Conservation (phyloP, 306 rosid species). For the Abrus precatorius region DNA sequence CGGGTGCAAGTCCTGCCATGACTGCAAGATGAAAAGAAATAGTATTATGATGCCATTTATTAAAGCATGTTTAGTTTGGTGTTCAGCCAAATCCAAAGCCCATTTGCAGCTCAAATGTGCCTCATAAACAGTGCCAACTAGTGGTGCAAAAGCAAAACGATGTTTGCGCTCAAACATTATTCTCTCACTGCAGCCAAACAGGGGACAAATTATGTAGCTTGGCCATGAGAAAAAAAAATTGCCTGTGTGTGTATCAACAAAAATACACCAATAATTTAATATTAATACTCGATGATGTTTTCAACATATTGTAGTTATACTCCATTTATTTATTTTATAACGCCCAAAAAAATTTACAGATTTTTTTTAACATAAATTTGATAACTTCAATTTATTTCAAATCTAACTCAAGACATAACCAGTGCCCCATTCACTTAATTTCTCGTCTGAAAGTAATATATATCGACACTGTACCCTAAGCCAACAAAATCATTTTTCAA, state of each 20-base stretch:
- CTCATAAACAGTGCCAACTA: not conserved
- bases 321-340: not conserved
- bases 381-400: not conserved
- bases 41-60: not conserved
- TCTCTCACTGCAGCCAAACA: not conserved
- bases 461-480: too few relatives aligned
- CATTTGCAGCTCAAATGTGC: not conserved
- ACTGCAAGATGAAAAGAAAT: slow-evolving; percentile 52
- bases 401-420: not conserved
- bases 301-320: not conserved
- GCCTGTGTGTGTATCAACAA: not conserved
- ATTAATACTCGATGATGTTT: not conserved
- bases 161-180: not conserved
- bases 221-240: not conserved
- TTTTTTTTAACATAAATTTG: not conserved
- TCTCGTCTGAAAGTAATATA: not conserved
- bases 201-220: not conserved
- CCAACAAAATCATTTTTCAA: not conserved
- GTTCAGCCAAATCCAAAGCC: not conserved
- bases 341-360: not conserved
- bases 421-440: not conserved
- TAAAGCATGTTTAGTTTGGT: not conserved
- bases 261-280: not conserved
- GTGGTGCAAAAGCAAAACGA: not conserved
- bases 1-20: slow-evolving; percentile 81